phyloP scores from a whole-genome alignment of 805 yeast genomes.

The Myxozyma geophila region DNA sequence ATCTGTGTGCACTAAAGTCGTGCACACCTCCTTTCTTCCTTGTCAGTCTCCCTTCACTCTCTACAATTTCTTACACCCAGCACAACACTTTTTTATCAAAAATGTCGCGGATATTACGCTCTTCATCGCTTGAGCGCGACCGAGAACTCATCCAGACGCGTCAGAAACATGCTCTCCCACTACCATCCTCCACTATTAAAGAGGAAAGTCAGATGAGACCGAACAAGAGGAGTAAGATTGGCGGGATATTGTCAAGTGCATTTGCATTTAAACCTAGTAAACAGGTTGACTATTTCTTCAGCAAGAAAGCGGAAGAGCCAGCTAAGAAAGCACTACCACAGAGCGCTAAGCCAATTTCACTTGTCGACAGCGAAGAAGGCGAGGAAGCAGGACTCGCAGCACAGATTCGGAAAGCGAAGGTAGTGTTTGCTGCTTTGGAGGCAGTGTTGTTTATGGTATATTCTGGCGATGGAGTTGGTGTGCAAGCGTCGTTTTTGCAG shows the following conservation, averaged over 20 bases:
- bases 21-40: too few species aligned
- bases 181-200: not conserved
- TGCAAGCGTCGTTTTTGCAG: constrained; percentile 4
- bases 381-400: not conserved
- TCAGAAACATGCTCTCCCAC: too few species aligned
- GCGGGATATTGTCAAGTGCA: not conserved
- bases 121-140: too few species aligned
- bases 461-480: constrained; percentile 11
- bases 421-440: constrained; percentile 1
- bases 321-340: not conserved
- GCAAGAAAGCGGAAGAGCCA: not conserved
- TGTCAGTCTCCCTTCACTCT: too few species aligned
- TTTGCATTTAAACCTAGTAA: constrained; percentile 5
- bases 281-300: constrained; percentile 7
- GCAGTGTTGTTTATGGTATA: constrained; percentile 3
- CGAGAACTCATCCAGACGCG: too few species aligned
- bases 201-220: not conserved
- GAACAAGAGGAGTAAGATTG: not conserved
- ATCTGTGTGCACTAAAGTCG: too few species aligned
- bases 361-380: not conserved
- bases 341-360: too few species aligned
- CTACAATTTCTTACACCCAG: too few species aligned
- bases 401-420: not conserved
- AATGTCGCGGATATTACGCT: too few species aligned
- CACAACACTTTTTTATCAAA: too few species aligned